A percentile compares a stretch with the other conserved stretches of the same genome.
phyloP scores from a whole-genome alignment of 2,329 filamentous ascomycete genomes.

The Dactylellina haptotyla region DNA sequence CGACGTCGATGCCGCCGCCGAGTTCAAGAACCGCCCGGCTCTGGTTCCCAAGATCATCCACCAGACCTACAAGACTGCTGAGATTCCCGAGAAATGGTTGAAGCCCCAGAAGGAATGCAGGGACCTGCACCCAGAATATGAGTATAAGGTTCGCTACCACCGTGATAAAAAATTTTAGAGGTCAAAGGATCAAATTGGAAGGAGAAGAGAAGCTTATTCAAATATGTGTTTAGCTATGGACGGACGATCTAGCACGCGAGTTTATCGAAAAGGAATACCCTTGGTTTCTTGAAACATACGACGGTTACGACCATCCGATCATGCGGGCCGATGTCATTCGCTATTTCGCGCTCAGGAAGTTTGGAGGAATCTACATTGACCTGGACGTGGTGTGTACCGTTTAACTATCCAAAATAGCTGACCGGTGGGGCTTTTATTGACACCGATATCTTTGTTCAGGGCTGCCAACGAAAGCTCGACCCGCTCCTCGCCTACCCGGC shows the following conservation, averaged over 20 bases:
- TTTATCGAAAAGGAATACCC: slow-evolving; percentile 80
- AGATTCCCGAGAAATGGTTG: slow-evolving; percentile 74
- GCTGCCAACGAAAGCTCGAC: slow-evolving; percentile 75
- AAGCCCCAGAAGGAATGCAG: slow-evolving; percentile 74
- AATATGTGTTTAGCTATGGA: slow-evolving; percentile 72
- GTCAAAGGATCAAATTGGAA: neutral
- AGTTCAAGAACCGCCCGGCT: slow-evolving; percentile 68
- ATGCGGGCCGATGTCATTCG: slow-evolving; percentile 81
- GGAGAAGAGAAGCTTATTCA: neutral
- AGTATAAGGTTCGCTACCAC: slow-evolving; percentile 72
- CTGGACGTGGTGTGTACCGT: slow-evolving; percentile 72
- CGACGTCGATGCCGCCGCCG: slow-evolving; percentile 71
- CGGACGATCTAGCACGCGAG: slow-evolving; percentile 73
- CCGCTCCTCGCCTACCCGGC: slow-evolving; percentile 75
- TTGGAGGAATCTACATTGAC: slow-evolving; percentile 83
- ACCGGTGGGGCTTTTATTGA: too few species aligned
- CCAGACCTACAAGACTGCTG: slow-evolving; percentile 78
- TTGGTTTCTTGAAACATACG: slow-evolving; percentile 80
- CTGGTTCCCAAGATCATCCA: slow-evolving; percentile 81
- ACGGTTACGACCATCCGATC: slow-evolving; percentile 78
- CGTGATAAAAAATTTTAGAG: neutral
- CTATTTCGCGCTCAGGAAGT: slow-evolving; percentile 81
- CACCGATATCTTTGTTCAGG: slow-evolving; percentile 62
- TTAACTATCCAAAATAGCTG: neutral
- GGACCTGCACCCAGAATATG: slow-evolving; percentile 75